Percentiles rank a stretch among this genome's conserved stretches.
These are phyloP conservation scores for Cryoendolithus antarcticus DNA, from an alignment of 2,329 filamentous ascomycete genomes.

Conservation along the genomic window DNA sequence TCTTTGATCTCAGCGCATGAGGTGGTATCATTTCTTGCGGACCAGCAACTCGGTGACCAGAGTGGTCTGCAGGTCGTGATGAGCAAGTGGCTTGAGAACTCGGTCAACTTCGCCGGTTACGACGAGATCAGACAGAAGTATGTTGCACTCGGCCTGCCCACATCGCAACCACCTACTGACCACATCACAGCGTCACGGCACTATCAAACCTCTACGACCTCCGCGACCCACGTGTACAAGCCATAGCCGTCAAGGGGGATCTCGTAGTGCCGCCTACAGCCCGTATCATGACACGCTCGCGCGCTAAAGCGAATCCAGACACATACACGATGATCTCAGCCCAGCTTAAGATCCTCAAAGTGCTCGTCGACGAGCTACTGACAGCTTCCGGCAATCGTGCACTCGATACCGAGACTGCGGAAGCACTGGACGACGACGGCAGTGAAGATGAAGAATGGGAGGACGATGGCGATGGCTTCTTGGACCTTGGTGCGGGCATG, in stretches of 20 bases:
- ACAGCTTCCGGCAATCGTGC: constrained; percentile 53
- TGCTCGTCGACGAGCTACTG: constrained; percentile 81
- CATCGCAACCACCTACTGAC: constrained; percentile 1
- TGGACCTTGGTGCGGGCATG: constrained; percentile 55
- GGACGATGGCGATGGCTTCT: constrained; percentile 58
- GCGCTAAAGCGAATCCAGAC: constrained; percentile 78
- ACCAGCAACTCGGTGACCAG: constrained; percentile 65
- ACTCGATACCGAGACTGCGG: constrained; percentile 45
- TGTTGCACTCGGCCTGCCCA: constrained; percentile 22
- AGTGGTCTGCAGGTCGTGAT: constrained; percentile 83
- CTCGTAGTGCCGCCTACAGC: constrained; percentile 69
- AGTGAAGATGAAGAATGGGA: constrained; percentile 58
- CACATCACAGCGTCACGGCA: constrained; percentile 62
- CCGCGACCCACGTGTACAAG: constrained; percentile 64
- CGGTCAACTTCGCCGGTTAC: constrained; percentile 92
- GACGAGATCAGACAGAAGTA: constrained; percentile 95
- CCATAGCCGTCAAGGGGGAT: constrained; percentile 82
- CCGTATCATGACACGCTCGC: constrained; percentile 85
- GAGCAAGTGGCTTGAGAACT: constrained; percentile 94
- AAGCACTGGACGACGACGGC: constrained; percentile 50
- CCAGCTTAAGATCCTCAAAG: constrained; percentile 89
- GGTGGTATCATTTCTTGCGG: constrained; percentile 81
- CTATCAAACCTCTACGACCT: constrained; percentile 83
- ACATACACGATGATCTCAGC: constrained; percentile 79
- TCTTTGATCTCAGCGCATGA: constrained; percentile 76